Base-by-base conservation (phyloP, 805 yeast genomes). In the Starmera quercuum region DNA sequence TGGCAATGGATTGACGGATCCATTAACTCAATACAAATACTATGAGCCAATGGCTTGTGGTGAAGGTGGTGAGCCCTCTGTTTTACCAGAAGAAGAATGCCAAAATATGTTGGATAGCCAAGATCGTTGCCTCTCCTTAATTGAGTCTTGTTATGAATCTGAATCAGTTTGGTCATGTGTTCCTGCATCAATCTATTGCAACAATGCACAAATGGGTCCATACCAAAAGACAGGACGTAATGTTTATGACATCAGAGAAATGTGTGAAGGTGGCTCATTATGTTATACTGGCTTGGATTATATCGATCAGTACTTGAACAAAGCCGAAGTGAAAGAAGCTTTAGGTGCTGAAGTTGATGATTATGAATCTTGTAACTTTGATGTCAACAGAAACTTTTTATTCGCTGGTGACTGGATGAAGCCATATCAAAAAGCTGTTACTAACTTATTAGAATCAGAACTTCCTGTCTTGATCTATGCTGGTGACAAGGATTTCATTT, bases 21-120 rank as follows among this genome's bases (percentile, higher is more conserved):
- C 94, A 8, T 71, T 82, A 54, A 69, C 74, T 41, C 95, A 85
- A 63, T 79, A 80, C 59, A 75, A 73, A 41, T 73, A 74, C 60
- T 84, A 81, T 58, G 78, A 81, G 54, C 95, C 94, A 58, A 87
- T 86, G 96, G 95, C 95, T 11, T 87, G 96, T 63, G 95, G 95
- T 43, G 68, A 77, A 51, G 95, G 95, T 46, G 96, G 95, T 26
- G 77, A 72, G 46, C 81, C 83, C 25, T 66, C 88, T 12, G 85
- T 86, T 5, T 64, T 87, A 44, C 63, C 73, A 24, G 92, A 85
- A 36, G 86, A 81, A 40, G 81, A 82, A 49, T 90, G 98, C 65
- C 71, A 74, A 33, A 61, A 64, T 21, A 78, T 90, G 82, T 68
- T 71, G 36, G 66, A 65, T 33, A 58, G 79, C 30, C 72, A 83